phyloP scores from a whole-genome alignment of 2,329 filamentous ascomycete genomes.

The Chaetomiaceae sp. region DNA sequence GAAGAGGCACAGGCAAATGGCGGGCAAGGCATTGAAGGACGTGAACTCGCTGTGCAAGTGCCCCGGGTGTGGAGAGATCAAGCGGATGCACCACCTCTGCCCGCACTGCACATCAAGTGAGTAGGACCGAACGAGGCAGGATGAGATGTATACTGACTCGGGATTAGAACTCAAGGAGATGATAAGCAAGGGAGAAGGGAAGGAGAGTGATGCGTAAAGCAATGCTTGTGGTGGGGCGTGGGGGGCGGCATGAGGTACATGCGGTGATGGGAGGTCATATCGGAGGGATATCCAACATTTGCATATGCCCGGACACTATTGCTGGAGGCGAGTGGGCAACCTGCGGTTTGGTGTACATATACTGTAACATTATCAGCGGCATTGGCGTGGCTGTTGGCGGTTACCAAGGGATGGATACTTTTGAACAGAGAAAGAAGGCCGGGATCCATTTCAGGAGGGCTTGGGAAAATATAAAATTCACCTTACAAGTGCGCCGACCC shows the following conservation, averaged over 20 bases:
- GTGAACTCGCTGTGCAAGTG: slow-evolving; percentile 83
- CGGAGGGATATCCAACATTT: neutral
- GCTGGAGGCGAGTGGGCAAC: neutral
- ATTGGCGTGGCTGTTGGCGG: no score
- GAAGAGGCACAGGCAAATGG: slow-evolving; percentile 89
- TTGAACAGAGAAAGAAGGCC: neutral
- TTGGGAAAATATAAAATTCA: no score
- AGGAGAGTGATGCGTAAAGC: slow-evolving; percentile 11
- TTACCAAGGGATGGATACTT: neutral
- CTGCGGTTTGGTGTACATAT: slow-evolving; percentile 11
- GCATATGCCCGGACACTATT: neutral
- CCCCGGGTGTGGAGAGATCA: slow-evolving; percentile 79
- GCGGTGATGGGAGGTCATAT: neutral
- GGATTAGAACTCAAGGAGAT: slow-evolving; percentile 42
- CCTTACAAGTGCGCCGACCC: no score
- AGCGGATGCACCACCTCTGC: slow-evolving; percentile 85
- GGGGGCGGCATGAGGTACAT: neutral
- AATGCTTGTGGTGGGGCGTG: neutral
- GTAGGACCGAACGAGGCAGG: slow-evolving; percentile 26
- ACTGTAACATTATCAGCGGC: slow-evolving; percentile 12
- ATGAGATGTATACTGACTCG: slow-evolving; percentile 19
- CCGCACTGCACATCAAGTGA: slow-evolving; percentile 79
- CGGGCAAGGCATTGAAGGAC: slow-evolving; percentile 91
- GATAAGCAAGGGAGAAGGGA: slow-evolving; percentile 23
- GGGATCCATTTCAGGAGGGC: no score